Base-by-base conservation (phyloP, 2,329 filamentous ascomycete species). In the Endothia cerciana region DNA sequence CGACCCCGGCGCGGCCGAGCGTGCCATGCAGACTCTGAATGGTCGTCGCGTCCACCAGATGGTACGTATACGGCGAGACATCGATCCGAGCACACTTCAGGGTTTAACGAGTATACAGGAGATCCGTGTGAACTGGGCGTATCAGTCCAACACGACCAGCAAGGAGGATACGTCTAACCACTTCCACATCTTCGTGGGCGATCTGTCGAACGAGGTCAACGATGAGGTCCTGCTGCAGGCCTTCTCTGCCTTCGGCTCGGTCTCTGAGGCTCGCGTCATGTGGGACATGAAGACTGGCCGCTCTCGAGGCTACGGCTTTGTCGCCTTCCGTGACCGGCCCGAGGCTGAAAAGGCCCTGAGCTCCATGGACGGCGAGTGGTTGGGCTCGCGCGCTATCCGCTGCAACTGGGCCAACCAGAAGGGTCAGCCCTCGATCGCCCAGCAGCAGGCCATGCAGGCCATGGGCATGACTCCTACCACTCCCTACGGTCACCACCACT, bases 341-440 rank as follows among this genome's bases (percentile, higher is more conserved):
- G 95, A 99, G 74, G 95, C 95, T 36, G 95, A 99, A 78, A 97
- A 97, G 81, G 94, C 95, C 1, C 80, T 99, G 74, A 97, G 91
- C 81, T 93, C 93, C 69, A 99, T 99, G 95, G 95, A 99, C 75
- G 95, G 95, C 69, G 95, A 99, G 82, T 99, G 95, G 95, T 89
- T 99, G 61, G 95, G 95, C 63, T 98, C 95, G 73, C 92, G 95
- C 70, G 95, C 95, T 49, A 99, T 99, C 76, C 94, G 95, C 73
- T 98, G 94, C 87, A 99, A 99, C 84, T 99, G 95, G 95, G 95
- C 95, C 68, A 99, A 99, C 82, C 95, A 99, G 77, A 99, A 99
- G 84, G 95, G 95, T n/a, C 95, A 99, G 76, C 95, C 95, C 65
- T 98, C 95, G 1, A 97, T 98, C 78, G 93, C 94, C 59, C 94